These are phyloP conservation scores for Nicotiana obtusifolia DNA, from an alignment of 257 asterid genomes.

Conservation along the genomic window DNA sequence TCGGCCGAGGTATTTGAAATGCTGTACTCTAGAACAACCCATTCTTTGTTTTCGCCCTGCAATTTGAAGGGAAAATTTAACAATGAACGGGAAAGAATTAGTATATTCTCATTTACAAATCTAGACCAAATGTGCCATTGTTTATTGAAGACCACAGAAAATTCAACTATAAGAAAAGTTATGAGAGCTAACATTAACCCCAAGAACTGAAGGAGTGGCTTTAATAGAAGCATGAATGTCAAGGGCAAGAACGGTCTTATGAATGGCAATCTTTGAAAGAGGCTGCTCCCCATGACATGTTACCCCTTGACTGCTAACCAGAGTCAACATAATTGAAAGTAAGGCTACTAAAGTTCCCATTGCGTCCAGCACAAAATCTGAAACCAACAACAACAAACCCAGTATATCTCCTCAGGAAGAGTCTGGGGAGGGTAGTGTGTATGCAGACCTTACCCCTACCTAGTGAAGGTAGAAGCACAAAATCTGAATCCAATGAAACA, in stretches of 20 bases:
- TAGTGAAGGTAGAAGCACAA: background rate
- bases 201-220: slow-evolving; percentile 79
- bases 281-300: slow-evolving; percentile 73
- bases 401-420: no score
- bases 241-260: slow-evolving; percentile 51
- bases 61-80: background rate
- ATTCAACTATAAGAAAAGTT: background rate
- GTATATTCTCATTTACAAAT: background rate
- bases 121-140: background rate
- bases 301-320: slow-evolving; percentile 38
- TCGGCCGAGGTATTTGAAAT: slow-evolving; percentile 47
- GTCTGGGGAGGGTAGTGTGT: no score
- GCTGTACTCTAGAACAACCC: slow-evolving; percentile 55
- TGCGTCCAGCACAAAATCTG: slow-evolving; percentile 19
- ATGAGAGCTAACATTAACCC: slow-evolving; percentile 36
- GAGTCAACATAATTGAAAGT: slow-evolving; percentile 42
- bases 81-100: background rate
- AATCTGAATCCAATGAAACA: background rate
- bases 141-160: background rate
- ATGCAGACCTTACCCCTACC: no score
- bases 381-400: background rate
- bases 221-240: slow-evolving; percentile 49
- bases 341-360: slow-evolving; percentile 38
- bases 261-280: slow-evolving; percentile 52
- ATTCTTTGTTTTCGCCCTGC: slow-evolving; percentile 53